Conservation (phyloP, 2,329 filamentous ascomycete genomes). For the Xylariales sp. region DNA sequence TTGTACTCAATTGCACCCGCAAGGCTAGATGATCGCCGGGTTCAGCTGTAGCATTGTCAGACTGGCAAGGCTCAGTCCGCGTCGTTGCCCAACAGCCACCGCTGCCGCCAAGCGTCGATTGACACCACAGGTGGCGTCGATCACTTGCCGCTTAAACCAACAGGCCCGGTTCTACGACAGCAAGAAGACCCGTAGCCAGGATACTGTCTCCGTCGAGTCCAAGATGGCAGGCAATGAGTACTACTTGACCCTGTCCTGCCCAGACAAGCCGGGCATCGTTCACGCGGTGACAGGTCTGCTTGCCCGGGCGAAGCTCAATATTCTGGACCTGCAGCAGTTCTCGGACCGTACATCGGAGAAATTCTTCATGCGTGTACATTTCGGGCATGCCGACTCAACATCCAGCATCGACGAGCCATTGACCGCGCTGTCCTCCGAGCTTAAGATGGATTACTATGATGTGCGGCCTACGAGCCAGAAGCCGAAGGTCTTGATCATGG, state of each 20-base stretch:
- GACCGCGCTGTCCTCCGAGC: conserved; percentile 53
- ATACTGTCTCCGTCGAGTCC: not conserved
- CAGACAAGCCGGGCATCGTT: conserved; percentile 79
- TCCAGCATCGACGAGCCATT: conserved; percentile 53
- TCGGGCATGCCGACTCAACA: conserved; percentile 55
- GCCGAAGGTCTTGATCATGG: conserved; percentile 78
- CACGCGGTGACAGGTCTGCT: conserved; percentile 78
- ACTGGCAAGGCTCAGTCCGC: conserved; percentile 5
- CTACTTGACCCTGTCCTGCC: conserved; percentile 77
- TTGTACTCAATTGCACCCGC: too few relatives aligned
- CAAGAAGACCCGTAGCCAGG: not conserved
- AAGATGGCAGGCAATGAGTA: conserved; percentile 42
- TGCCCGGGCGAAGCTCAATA: conserved; percentile 69
- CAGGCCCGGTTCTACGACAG: not conserved
- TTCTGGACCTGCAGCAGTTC: conserved; percentile 81
- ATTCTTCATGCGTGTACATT: conserved; percentile 89
- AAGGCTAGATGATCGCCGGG: conserved; percentile 8
- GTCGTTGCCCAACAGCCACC: conserved; percentile 2
- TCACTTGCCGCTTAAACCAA: not conserved
- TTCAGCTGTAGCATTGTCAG: conserved; percentile 9
- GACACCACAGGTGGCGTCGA: conserved; percentile 1
- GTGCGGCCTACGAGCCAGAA: conserved; percentile 65
- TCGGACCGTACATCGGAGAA: conserved; percentile 67
- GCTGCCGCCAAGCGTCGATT: conserved; percentile 1
- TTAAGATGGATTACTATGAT: conserved; percentile 63